Base-by-base conservation (phyloP, 768 basidiomycete genomes). In the Guyanaporus albipodus region DNA sequence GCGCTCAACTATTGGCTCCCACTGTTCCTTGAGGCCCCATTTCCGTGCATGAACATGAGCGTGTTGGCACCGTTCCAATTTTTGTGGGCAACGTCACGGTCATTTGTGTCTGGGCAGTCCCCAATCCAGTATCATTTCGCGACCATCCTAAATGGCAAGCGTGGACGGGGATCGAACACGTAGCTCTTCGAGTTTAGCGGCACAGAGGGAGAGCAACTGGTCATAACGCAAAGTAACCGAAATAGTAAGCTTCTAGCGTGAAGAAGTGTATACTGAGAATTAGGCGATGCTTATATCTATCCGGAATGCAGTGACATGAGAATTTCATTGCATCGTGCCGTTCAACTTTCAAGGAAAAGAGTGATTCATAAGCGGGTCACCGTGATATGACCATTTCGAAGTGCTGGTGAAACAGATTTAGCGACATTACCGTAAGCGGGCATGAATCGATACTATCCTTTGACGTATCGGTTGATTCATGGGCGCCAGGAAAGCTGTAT, bases 161-260 rank as follows among this genome's bases (percentile, higher is more conserved):
- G 24, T 2, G 55, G 49, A 21, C 48, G 52, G 3, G 55, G 46
- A 37, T 56, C 52, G 4, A 48, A 42, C 9, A 50, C 21, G 10
- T 48, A 54, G 8, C 4, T 39, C 29, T 42, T 38, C 5, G 51
- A 52, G 27, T 14, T 14, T 12, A 38, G 8, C 14, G 38, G 18
- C n/a, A n/a, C n/a, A n/a, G n/a, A n/a, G 7, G 4, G 6, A 12
- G 32, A 27, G 3, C 4, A 3, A n/a, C 1, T 14, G 18, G 33
- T 2, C 33, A 34, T 28, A n/a, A 4, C 18, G 22, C 28, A 32
- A 14, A 26, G n/a, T n/a, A 14, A 22, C 11, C 27, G 18, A 28
- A 28, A 40, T 27, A 18, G 8, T 17, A 8, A 14, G 14, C 22
- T 23, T n/a, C n/a, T n/a, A n/a, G n/a, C n/a, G n/a, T n/a, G n/a